Evolutionary conservation across 1,284 basidiomycete species (phyloP).

Genomic region (Omphalotus olearius): DNA sequence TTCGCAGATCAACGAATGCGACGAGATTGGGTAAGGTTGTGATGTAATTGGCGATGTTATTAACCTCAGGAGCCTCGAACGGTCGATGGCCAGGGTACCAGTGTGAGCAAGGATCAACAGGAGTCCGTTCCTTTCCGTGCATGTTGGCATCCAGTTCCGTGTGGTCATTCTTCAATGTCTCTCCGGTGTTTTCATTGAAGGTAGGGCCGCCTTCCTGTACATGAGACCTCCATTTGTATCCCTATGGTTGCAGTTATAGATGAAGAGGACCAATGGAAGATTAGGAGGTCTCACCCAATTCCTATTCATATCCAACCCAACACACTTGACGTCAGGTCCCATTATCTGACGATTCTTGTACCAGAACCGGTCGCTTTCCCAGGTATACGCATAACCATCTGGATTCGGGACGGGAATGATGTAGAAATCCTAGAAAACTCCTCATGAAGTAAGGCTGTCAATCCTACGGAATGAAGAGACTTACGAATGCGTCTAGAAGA

Average conservation of each 20-base stretch:
- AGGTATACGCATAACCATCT: constrained; percentile 77
- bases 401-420: constrained; percentile 80
- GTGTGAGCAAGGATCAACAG: constrained; percentile 59
- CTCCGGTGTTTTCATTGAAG: constrained; percentile 8
- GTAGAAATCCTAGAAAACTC: constrained; percentile 55
- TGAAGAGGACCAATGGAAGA: neutral
- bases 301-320: constrained; percentile 80
- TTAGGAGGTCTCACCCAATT: constrained; percentile 50
- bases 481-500: constrained; percentile 55
- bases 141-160: neutral
- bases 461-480: neutral
- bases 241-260: constrained; percentile 30
- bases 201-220: constrained; percentile 23
- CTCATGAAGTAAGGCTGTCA: neutral
- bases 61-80: constrained; percentile 76
- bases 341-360: constrained; percentile 75
- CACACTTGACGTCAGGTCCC: constrained; percentile 45
- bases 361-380: constrained; percentile 73
- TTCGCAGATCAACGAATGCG: constrained; percentile 74
- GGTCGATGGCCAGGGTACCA: constrained; percentile 70
- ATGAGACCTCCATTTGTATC: constrained; percentile 56
- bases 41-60: constrained; percentile 71
- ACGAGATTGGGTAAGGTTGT: constrained; percentile 47
- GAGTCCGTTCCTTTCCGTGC: constrained; percentile 21
- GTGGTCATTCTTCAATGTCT: neutral